Conservation (phyloP, 2,329 filamentous ascomycete genomes). For the Cladophialophora carrionii region DNA sequence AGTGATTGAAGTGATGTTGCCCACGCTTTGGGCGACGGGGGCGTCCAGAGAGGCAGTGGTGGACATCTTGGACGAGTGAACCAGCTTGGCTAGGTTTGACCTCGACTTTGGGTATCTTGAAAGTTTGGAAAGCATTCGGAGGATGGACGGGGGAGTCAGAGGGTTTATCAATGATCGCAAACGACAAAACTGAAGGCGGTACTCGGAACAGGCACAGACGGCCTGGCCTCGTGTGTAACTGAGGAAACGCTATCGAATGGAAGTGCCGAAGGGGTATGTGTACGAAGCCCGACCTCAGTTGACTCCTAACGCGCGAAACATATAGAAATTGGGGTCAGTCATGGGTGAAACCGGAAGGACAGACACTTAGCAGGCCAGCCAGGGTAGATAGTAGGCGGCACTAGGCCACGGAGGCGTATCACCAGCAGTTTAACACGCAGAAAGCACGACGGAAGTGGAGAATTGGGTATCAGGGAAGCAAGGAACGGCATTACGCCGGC, state of each 20-base stretch:
- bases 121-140: constrained; percentile 36
- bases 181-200: not conserved
- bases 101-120: constrained; percentile 26
- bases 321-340: constrained; percentile 24
- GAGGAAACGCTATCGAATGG: constrained; percentile 12
- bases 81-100: constrained; percentile 22
- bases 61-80: constrained; percentile 30
- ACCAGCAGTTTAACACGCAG: constrained; percentile 16
- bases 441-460: constrained; percentile 13
- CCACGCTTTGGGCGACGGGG: constrained; percentile 23
- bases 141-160: not conserved
- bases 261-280: constrained; percentile 8
- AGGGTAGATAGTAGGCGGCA: constrained; percentile 25
- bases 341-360: constrained; percentile 33
- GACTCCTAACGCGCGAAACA: constrained; percentile 12
- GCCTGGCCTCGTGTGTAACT: constrained; percentile 7
- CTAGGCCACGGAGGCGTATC: constrained; percentile 17
- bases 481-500: constrained; percentile 8
- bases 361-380: constrained; percentile 5
- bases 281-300: not conserved
- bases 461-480: constrained; percentile 8
- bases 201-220: constrained; percentile 18
- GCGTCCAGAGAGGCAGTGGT: constrained; percentile 20
- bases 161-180: constrained; percentile 8
- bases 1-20: constrained; percentile 19